A percentile compares a stretch with the other conserved stretches of the same genome.
phyloP scores from a whole-genome alignment of 257 asterid species.

The Paraleonurus japonicus region DNA sequence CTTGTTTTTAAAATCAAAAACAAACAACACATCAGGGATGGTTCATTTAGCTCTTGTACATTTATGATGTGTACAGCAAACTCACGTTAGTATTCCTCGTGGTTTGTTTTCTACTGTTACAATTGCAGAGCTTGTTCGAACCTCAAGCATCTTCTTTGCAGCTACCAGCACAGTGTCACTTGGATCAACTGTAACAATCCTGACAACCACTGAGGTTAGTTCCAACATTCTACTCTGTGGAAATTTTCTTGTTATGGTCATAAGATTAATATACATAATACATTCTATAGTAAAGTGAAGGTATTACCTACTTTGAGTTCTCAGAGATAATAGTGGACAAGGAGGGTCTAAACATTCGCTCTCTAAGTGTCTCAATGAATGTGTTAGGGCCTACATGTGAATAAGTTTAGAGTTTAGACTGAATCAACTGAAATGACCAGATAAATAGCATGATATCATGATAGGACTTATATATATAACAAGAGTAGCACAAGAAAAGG shows the following conservation, averaged over 20 bases:
- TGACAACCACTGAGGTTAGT: conserved; percentile 26
- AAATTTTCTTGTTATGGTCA: conserved; percentile 4
- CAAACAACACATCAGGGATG: too few relatives aligned
- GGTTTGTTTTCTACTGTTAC: conserved; percentile 87
- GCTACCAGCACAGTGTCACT: conserved; percentile 73
- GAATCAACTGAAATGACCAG: conserved; percentile 24
- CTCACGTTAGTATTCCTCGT: conserved; percentile 78
- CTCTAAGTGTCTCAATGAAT: conserved; percentile 86
- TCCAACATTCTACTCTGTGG: not conserved
- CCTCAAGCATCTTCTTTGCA: conserved; percentile 88
- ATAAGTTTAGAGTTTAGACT: conserved; percentile 17
- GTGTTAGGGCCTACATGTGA: conserved; percentile 67
- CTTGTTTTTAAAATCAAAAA: too few relatives aligned
- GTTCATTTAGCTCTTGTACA: not conserved
- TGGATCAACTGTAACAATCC: conserved; percentile 75
- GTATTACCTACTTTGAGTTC: conserved; percentile 99
- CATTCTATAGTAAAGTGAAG: conserved; percentile 40
- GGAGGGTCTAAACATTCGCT: conserved; percentile 88
- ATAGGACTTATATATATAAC: not conserved
- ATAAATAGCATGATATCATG: conserved; percentile 9
- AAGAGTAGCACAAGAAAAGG: conserved; percentile 8
- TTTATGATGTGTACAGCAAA: conserved; percentile 23
- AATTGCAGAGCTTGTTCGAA: conserved; percentile 62
- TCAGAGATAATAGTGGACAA: conserved; percentile 87
- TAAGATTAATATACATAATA: conserved; percentile 16